Percentiles rank a stretch among this genome's conserved stretches.
phyloP scores from a whole-genome alignment of 306 rosid genomes.

The Inga laurina region DNA sequence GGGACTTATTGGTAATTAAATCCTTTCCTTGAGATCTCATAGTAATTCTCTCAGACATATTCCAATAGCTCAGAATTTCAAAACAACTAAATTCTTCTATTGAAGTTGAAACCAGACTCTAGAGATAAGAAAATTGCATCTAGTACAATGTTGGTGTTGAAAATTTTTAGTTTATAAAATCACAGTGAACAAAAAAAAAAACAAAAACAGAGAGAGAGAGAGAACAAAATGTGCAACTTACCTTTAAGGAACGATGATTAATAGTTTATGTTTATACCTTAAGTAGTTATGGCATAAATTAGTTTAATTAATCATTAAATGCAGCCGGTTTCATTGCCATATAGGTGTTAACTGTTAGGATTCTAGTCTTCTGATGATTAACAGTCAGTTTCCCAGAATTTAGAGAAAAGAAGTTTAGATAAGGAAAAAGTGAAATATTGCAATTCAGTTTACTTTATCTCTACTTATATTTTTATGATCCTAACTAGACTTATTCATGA shows the following conservation, averaged over 20 bases:
- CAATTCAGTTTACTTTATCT: not conserved
- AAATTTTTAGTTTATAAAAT: not conserved
- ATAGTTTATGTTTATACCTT: no score
- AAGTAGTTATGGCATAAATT: not conserved
- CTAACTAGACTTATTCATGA: not conserved
- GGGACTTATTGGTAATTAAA: no score
- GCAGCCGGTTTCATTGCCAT: not conserved
- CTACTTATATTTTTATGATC: not conserved
- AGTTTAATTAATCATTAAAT: no score
- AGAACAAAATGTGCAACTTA: not conserved
- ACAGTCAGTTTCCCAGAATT: no score
- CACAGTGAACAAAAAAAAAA: not conserved
- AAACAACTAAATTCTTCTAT: not conserved
- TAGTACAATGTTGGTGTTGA: not conserved
- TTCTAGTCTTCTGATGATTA: not conserved
- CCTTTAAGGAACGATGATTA: not conserved
- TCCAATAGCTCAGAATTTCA: conserved; percentile 20
- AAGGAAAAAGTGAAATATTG: not conserved
- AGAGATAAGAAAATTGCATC: not conserved
- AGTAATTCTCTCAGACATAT: conserved; percentile 25
- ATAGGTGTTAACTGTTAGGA: not conserved
- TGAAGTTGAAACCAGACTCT: not conserved
- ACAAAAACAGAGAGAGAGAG: no score
- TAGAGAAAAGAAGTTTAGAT: not conserved
- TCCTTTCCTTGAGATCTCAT: no score